phyloP scores from a whole-genome alignment of 345 rosid genomes.

The Hibiscus syriacus region DNA sequence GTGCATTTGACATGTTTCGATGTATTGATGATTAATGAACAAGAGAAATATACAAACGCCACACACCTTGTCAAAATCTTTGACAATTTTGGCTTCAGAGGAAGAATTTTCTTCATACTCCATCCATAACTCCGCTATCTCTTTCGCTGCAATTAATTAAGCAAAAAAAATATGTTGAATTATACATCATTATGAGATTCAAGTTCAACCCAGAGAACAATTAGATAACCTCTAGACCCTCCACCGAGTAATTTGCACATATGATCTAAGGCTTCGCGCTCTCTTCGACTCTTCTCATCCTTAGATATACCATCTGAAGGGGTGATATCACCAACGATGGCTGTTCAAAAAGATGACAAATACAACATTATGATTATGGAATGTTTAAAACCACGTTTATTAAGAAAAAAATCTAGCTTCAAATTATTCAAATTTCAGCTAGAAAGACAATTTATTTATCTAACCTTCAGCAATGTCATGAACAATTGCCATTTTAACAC shows the following conservation, averaged over 20 bases:
- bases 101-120: constrained; percentile 83
- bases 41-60: not conserved
- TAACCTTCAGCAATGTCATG: constrained; percentile 95
- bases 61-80: constrained; percentile 85
- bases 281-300: constrained; percentile 78
- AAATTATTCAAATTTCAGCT: not conserved
- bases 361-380: not conserved
- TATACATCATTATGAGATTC: not conserved
- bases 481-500: constrained; percentile 89
- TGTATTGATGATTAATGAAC: not conserved
- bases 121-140: constrained; percentile 67
- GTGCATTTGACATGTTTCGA: not conserved
- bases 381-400: not conserved
- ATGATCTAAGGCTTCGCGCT: constrained; percentile 72
- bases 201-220: not conserved
- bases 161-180: not conserved
- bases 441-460: not conserved
- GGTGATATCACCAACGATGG: constrained; percentile 94
- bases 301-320: constrained; percentile 80
- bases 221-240: constrained; percentile 56
- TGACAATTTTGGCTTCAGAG: constrained; percentile 90
- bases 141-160: constrained; percentile 48
- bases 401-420: not conserved
- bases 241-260: constrained; percentile 91
- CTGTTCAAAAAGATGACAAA: constrained; percentile 29